Evolutionary conservation across 2,329 filamentous ascomycete species (phyloP), one percentile per base, ranked within the genome.

Genomic region (Sporothrix brunneoviolacea): DNA sequence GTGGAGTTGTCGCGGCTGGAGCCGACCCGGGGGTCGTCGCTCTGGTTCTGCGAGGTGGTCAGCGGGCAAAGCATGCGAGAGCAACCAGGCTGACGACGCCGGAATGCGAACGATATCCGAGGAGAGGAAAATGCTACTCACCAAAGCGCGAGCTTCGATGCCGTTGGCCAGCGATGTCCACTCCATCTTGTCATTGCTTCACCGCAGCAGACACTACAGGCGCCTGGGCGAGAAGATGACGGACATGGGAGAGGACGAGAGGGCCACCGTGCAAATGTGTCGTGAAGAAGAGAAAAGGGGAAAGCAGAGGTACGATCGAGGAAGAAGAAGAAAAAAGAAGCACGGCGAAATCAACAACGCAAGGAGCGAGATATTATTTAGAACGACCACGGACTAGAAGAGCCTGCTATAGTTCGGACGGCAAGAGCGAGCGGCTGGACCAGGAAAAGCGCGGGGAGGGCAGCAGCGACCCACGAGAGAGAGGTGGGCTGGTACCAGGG

Each of bases 1-100:
- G 67, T 69, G 2, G 65, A 62, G 57, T 68, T 68, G 47, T 70
- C 64, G 37, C 71, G 68, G 28, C 66, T 64, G 39, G 70, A 73
- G 28, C 71, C 72, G 38, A 74, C 60, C 47, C 72, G 64, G 8
- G 63, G 62, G 57, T 76, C 73, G 36, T 60, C 53, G 44, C 55
- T 58, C 43, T 63, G 43, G 46, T 61, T 63, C 61, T 65, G 44
- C 30, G 32, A n/a, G n/a, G n/a, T n/a, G 19, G 28, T 37, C 13
- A 45, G 32, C 8, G 27, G 18, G 8, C 32, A 8, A 38, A 12
- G 30, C 10, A n/a, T n/a, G n/a, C n/a, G n/a, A n/a, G n/a, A n/a
- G n/a, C n/a, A n/a, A n/a, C n/a, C n/a, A n/a, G n/a, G n/a, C n/a
- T n/a, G n/a, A n/a, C n/a, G n/a, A n/a, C n/a, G n/a, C n/a, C n/a